Conservation (phyloP, 495 filamentous ascomycete species). For the Penicillium salamii region DNA sequence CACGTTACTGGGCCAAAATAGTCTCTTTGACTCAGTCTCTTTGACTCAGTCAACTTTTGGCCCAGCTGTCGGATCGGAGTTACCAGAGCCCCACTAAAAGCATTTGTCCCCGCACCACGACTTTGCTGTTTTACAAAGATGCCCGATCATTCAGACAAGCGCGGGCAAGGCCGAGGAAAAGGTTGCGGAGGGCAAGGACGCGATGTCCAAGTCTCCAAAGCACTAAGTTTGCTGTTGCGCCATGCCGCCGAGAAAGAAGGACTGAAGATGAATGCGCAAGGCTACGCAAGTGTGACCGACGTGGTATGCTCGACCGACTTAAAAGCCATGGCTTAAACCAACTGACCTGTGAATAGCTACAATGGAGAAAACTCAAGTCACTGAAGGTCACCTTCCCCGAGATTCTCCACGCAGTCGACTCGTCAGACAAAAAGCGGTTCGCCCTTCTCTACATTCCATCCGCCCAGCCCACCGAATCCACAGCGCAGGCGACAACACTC, state of each 20-base stretch:
- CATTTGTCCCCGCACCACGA: background rate
- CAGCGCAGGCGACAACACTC: slow-evolving; percentile 11
- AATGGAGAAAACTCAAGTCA: slow-evolving; percentile 64
- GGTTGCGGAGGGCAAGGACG: slow-evolving; percentile 43
- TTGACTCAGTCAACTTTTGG: background rate
- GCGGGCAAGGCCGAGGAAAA: slow-evolving; percentile 14
- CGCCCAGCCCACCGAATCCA: slow-evolving; percentile 17
- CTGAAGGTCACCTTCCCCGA: slow-evolving; percentile 72
- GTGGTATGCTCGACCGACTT: slow-evolving; percentile 56
- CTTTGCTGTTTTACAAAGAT: background rate
- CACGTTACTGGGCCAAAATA: too few species aligned
- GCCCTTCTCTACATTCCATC: slow-evolving; percentile 50
- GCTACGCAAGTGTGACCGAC: slow-evolving; percentile 74
- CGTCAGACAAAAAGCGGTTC: slow-evolving; percentile 91
- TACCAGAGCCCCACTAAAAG: background rate
- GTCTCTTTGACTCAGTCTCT: too few species aligned
- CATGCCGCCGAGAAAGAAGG: slow-evolving; percentile 82
- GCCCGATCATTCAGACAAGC: slow-evolving; percentile 6
- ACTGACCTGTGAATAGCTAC: slow-evolving; percentile 48
- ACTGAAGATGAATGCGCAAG: slow-evolving; percentile 69
- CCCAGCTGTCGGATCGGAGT: too few species aligned
- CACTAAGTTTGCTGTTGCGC: slow-evolving; percentile 72
- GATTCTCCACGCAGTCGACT: slow-evolving; percentile 64
- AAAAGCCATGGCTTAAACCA: background rate
- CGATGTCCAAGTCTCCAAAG: slow-evolving; percentile 72